Evolutionary conservation across 345 rosid genomes (phyloP), one percentile per base, ranked within the genome.

Genomic region (Turnera subulata): DNA sequence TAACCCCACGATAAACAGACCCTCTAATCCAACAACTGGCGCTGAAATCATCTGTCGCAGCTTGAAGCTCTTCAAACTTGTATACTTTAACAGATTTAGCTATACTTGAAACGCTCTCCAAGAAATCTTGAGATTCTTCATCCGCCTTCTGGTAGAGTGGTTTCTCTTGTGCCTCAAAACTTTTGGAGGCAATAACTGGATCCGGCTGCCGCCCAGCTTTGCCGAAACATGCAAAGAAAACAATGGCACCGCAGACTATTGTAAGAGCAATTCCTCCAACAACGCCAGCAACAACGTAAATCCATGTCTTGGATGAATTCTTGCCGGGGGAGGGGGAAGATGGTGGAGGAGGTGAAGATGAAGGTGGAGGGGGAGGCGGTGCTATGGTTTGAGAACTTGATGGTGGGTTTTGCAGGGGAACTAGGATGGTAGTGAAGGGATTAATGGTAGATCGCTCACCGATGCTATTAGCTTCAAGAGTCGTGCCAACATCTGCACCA

Each of bases 31-130:
- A 78, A 55, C 73, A 69, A 40, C 72, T 58, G 19, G 85, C 61
- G 42, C 79, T 74, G 83, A 87, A 90, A 64, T 82, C 68, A 16
- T 80, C 77, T 0, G 96, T 90, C 19, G 94, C 94, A 42, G 76
- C 66, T 56, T 66, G 65, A 13, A 88, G 70, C n/a, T 87, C 94
- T 15, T 76, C 62, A 44, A 77, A 79, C 43, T 58, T 79, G 78
- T 88, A 90, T 6, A 82, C 72, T 64, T 78, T 76, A 3, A 90
- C 59, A 2, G 91, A 80, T 55, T 77, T 80, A 35, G 80, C 84
- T 44, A 85, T 61, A 1, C 67, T 58, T 20, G 87, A 79, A 40
- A 85, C 50, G 33, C 75, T 69, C 37, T 74, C 76, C 6, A 67
- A 55, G 68, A 79, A 65, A 5, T 73, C 78, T 50, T 49, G 66